Evolutionary conservation across 2,329 filamentous ascomycete species (phyloP), one percentile per base, ranked within the genome.

Genomic region (Monilinia aucupariae): DNA sequence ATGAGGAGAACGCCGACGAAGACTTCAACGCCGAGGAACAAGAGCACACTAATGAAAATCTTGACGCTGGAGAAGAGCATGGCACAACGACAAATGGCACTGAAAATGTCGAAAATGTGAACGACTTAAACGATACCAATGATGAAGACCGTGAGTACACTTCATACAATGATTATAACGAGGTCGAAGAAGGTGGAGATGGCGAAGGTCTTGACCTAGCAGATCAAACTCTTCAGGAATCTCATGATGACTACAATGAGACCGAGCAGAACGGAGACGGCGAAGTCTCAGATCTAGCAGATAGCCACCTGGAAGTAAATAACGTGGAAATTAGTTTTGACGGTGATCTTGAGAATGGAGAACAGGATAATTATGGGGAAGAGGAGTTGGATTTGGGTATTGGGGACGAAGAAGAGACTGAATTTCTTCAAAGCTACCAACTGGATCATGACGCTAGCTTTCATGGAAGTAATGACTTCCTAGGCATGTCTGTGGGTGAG

Each of bases 181-280:
- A 79, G 55, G 75, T 76, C 32, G 75, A 75, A 53, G 76, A 64
- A 59, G 41, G 34, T 53, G 49, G 32, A 64, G 32, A 39, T 17
- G 41, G 50, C 20, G 50, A 54, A 22, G 51, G 55, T 9, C 47
- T 27, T 25, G 45, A 47, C 6, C 51, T 51, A 53, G 37, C 45
- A 47, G 37, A 59, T 30, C 9, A 39, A 22, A 25, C 3, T 20
- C 22, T 22, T 22, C 25, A 55, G 34, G 12, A 13, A 58, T 32
- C 54, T 54, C n/a, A 25, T 50, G 53, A 66, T 48, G 58, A 54
- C 6, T 64, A 70, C 15, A 75, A 77, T 47, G 76, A 78, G 55
- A 75, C 75, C 32, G 75, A 75, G 49, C 76, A 65, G 27, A 45
- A 64, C 50, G 49, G 37, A 25, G 63, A 45, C n/a, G 37, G 54